Evolutionary conservation across 805 yeast genomes (phyloP).

Genomic region (Lipomyces kockii): DNA sequence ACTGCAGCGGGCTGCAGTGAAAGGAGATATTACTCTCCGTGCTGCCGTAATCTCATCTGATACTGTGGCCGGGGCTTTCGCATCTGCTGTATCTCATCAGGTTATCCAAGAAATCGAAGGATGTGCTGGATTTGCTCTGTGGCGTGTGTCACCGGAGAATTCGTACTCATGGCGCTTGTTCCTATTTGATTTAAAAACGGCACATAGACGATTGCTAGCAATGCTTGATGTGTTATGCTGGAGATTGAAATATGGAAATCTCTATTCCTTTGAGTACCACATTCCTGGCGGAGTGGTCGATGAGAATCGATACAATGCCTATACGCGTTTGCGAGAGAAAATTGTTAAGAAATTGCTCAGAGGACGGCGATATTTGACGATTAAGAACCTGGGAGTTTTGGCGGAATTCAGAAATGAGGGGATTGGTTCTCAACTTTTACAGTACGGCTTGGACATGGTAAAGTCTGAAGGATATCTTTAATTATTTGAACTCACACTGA

Average conservation of each 20-base stretch:
- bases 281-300: constrained; percentile 26
- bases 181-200: constrained; percentile 22
- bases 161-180: constrained; percentile 11
- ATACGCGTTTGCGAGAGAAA: constrained; percentile 7
- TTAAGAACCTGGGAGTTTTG: background rate
- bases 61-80: background rate
- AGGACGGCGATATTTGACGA: constrained; percentile 11
- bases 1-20: constrained; percentile 15
- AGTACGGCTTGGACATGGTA: constrained; percentile 33
- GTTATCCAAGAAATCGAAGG: constrained; percentile 2
- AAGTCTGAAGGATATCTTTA: background rate
- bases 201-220: constrained; percentile 9
- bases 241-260: background rate
- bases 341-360: constrained; percentile 9
- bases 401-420: constrained; percentile 10
- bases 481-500: background rate
- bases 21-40: constrained; percentile 21
- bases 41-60: constrained; percentile 14
- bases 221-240: constrained; percentile 7
- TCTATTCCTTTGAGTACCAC: background rate
- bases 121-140: constrained; percentile 27
- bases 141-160: constrained; percentile 6
- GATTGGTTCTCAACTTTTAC: constrained; percentile 16
- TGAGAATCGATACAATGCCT: constrained; percentile 12
- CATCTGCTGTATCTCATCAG: background rate